phyloP scores from a whole-genome alignment of 208 protist species.

The Strigomonas culicis region DNA sequence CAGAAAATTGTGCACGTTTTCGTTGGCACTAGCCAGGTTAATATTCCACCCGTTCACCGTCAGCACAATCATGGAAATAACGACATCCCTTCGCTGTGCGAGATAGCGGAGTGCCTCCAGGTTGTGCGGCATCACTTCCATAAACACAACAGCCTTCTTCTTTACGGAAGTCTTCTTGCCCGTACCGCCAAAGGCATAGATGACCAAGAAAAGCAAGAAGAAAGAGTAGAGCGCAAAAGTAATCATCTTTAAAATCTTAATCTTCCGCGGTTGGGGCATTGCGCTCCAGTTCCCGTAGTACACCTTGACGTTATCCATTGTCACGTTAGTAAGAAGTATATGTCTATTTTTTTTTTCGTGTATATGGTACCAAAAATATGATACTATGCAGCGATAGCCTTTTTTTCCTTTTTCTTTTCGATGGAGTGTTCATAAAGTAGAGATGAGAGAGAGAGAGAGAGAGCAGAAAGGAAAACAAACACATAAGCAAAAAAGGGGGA shows the following conservation, averaged over 20 bases:
- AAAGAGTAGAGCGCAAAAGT: constrained; percentile 53
- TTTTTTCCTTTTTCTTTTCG: constrained; percentile 10
- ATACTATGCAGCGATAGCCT: background rate
- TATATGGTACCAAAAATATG: background rate
- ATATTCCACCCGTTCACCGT: constrained; percentile 36
- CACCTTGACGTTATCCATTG: constrained; percentile 43
- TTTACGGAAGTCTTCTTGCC: constrained; percentile 22
- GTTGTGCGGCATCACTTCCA: constrained; percentile 54
- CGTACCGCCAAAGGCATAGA: constrained; percentile 68
- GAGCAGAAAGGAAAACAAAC: background rate
- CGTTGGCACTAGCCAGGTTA: constrained; percentile 24
- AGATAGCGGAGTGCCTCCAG: constrained; percentile 63
- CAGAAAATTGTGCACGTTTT: constrained; percentile 29
- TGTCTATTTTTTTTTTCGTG: constrained; percentile 9
- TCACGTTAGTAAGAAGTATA: background rate
- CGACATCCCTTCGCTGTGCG: constrained; percentile 50
- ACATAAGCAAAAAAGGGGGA: background rate
- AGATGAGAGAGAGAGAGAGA: background rate
- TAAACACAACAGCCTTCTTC: constrained; percentile 51
- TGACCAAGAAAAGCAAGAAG: constrained; percentile 67
- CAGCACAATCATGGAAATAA: constrained; percentile 58
- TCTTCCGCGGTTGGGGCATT: constrained; percentile 68
- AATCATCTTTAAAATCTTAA: constrained; percentile 42
- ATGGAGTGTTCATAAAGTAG: background rate
- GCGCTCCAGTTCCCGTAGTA: constrained; percentile 38